Base-by-base conservation (phyloP, 345 rosid species). In the Iberis pinnata region DNA sequence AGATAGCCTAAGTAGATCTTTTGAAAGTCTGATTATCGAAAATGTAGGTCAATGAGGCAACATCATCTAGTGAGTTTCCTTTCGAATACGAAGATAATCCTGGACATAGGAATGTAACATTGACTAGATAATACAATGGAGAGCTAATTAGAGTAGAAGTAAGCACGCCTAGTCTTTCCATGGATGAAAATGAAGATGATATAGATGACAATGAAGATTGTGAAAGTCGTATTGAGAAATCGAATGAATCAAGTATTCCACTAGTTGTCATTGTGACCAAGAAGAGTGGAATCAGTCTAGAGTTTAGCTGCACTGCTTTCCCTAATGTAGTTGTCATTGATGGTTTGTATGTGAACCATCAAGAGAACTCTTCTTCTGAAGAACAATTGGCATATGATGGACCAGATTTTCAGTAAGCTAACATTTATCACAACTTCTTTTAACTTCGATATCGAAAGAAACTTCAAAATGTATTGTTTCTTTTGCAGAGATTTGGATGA, bases 401-500 rank as follows among this genome's bases (percentile, higher is more conserved):
- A 5, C 95, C 96, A 36, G 84, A 83, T 65, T 85, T 85, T 73
- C 69, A 73, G 96, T 92, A 78, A 88, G 89, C 39, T 29, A 13
- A 22, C 56, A 22, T 31, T 12, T 16, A 27, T 4, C 15, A 2
- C 25, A 31, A 2, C 5, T 9, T 61, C 13, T 1, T 16, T 13
- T 43, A 9, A 29, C 45, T 10, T 29, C 49, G 59, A 22, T 48
- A 7, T 2, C 10, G 33, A 29, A 29, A 2, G 8, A 29, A 9
- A 29, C 5, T 7, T 7, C 8, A 9, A 29, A 29, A 29, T 29
- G 33, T 29, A 5, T 7, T 29, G 10, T 32, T 10, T 32, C 3
- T 5, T 66, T 38, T 29, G 46, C 79, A 88, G 98, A 51, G 90
- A 83, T 57, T 72, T 92, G 81, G 97, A 92, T 68, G 90, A 88